Evolutionary conservation across 176 grass and related monocot genomes (phyloP).

Genomic region (Urochloa ruziziensis): DNA sequence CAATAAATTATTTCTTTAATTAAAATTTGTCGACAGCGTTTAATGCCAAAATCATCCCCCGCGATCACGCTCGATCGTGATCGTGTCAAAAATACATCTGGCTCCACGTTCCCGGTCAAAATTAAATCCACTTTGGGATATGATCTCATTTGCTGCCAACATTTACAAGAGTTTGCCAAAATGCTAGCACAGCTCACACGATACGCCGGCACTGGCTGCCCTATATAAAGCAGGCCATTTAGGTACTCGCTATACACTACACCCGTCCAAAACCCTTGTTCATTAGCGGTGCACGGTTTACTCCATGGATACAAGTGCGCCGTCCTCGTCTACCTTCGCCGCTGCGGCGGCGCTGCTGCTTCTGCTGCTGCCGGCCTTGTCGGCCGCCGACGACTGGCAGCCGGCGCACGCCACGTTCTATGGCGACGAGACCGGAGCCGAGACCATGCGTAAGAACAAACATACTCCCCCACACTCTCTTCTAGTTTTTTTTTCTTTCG

Average conservation of each 20-base stretch:
- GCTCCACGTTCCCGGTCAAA: neutral
- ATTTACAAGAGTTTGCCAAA: neutral
- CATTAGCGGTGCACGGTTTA: too few relatives aligned
- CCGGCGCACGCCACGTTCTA: slow-evolving; percentile 29
- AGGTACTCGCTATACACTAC: too few relatives aligned
- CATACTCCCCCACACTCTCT: too few relatives aligned
- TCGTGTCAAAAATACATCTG: neutral
- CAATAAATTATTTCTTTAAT: neutral
- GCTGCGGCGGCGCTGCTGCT: neutral
- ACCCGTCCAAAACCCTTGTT: too few relatives aligned
- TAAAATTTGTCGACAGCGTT: neutral
- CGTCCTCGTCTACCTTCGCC: neutral
- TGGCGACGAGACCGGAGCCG: slow-evolving; percentile 1
- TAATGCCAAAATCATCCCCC: neutral
- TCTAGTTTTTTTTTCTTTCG: neutral
- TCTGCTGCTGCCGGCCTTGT: neutral
- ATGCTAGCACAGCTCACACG: too few relatives aligned
- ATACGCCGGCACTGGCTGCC: neutral
- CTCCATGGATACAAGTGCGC: neutral
- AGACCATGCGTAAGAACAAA: slow-evolving; percentile 7
- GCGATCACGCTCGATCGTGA: neutral
- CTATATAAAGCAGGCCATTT: neutral
- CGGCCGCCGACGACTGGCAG: neutral
- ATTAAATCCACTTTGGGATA: too few relatives aligned
- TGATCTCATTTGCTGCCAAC: neutral